These are phyloP conservation scores for Exophiala spinifera DNA, from an alignment of 2,329 filamentous ascomycete genomes.

Conservation along the genomic window DNA sequence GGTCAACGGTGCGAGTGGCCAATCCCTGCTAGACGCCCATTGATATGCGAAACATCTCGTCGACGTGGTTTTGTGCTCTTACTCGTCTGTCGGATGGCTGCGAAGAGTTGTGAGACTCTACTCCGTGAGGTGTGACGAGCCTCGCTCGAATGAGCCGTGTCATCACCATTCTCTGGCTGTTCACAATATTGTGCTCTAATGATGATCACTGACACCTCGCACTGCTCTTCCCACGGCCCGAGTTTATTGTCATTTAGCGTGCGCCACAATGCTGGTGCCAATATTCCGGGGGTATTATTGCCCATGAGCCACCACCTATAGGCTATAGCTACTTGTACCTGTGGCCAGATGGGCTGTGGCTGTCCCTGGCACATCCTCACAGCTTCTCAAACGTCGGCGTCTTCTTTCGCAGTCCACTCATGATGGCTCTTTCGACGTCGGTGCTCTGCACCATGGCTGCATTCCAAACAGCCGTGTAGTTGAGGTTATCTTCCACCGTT, in stretches of 20 bases:
- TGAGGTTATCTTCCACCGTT: constrained; percentile 72
- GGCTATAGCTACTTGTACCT: too few relatives aligned
- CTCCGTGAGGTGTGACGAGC: not conserved
- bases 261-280: not conserved
- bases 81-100: not conserved
- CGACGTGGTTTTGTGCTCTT: not conserved
- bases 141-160: not conserved
- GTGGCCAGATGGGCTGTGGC: too few relatives aligned
- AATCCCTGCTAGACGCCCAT: not conserved
- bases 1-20: too few relatives aligned
- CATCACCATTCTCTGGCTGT: too few relatives aligned
- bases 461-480: constrained; percentile 88
- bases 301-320: too few relatives aligned
- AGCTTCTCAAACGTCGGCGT: constrained; percentile 84
- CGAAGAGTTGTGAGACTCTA: not conserved
- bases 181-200: not conserved
- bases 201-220: not conserved
- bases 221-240: not conserved
- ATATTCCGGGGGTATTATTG: too few relatives aligned
- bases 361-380: constrained; percentile 37
- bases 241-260: not conserved
- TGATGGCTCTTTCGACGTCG: constrained; percentile 71
- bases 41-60: not conserved
- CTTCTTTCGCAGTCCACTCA: constrained; percentile 73
- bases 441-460: constrained; percentile 73